phyloP scores from a whole-genome alignment of 768 basidiomycete genomes.

The Podaxis sp. region DNA sequence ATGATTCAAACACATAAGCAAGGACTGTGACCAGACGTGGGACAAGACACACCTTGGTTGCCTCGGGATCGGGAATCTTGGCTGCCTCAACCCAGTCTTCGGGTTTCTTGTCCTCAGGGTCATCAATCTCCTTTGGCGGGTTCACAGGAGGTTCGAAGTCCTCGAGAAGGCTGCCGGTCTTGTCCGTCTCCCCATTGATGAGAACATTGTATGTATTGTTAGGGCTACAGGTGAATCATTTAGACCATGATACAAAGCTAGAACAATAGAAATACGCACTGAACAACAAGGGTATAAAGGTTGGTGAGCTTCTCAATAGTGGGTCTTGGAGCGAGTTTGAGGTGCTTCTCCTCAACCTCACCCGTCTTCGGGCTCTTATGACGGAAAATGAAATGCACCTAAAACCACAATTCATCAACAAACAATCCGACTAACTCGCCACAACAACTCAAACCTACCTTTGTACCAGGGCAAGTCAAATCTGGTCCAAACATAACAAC shows the following conservation, averaged over 20 bases:
- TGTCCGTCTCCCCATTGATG: conserved; percentile 82
- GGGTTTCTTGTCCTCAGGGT: conserved; percentile 88
- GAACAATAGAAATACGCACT: conserved; percentile 46
- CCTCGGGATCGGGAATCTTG: conserved; percentile 80
- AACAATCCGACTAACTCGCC: background rate
- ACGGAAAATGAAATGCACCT: conserved; percentile 99
- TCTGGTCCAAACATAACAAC: conserved; percentile 98
- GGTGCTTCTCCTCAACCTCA: conserved; percentile 96
- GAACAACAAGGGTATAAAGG: conserved; percentile 90
- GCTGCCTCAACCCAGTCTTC: conserved; percentile 88
- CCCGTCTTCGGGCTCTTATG: conserved; percentile 92
- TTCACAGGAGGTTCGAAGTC: conserved; percentile 94
- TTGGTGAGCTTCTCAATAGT: conserved; percentile 88
- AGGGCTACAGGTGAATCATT: conserved; percentile 45
- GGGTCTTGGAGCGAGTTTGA: conserved; percentile 75
- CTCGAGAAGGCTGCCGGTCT: conserved; percentile 81
- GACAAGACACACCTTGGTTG: conserved; percentile 60
- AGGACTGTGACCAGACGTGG: background rate
- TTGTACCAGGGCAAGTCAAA: conserved; percentile 86
- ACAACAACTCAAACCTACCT: conserved; percentile 42
- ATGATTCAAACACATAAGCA: conserved; percentile 1
- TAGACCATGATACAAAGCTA: background rate
- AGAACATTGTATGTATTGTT: conserved; percentile 92
- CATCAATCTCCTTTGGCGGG: conserved; percentile 90
- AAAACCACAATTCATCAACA: background rate